phyloP scores from a whole-genome alignment of 176 grass and related monocot species.

The Cenchrus americanus region DNA sequence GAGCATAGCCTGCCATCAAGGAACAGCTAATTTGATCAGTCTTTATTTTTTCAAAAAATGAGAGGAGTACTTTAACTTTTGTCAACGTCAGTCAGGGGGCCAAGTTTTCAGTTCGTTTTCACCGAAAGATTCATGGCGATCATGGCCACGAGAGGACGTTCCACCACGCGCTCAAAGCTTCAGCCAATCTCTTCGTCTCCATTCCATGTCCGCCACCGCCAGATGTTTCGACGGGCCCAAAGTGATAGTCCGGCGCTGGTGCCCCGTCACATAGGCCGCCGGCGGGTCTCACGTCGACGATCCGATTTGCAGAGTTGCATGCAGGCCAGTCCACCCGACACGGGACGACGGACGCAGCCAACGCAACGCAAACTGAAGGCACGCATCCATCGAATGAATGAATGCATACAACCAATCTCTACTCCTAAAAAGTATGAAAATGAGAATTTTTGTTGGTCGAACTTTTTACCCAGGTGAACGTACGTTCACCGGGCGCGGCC shows the following conservation, averaged over 20 bases:
- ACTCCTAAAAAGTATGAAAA: too few species aligned
- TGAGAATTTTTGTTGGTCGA: too few species aligned
- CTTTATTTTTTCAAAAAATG: background rate
- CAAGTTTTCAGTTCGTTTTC: conserved; percentile 3
- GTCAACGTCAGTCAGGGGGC: background rate
- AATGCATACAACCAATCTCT: too few species aligned
- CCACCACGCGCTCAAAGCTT: conserved; percentile 7
- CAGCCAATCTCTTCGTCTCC: background rate
- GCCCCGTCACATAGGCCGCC: conserved; percentile 8
- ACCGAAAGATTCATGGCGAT: background rate
- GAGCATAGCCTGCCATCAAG: background rate
- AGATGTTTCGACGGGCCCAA: conserved; percentile 6
- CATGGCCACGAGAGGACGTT: conserved; percentile 15
- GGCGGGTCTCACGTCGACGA: background rate
- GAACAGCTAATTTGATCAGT: too few species aligned
- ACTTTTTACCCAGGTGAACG: too few species aligned
- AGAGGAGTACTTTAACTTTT: background rate
- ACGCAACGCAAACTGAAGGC: background rate
- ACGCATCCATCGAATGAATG: background rate
- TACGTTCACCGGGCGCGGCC: too few species aligned
- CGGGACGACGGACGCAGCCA: conserved; percentile 1
- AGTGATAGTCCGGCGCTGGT: background rate
- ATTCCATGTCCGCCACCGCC: too few species aligned
- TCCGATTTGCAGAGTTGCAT: background rate
- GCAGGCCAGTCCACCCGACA: background rate